Conservation (phyloP, 257 asterid species). For the Datura wrightii region DNA sequence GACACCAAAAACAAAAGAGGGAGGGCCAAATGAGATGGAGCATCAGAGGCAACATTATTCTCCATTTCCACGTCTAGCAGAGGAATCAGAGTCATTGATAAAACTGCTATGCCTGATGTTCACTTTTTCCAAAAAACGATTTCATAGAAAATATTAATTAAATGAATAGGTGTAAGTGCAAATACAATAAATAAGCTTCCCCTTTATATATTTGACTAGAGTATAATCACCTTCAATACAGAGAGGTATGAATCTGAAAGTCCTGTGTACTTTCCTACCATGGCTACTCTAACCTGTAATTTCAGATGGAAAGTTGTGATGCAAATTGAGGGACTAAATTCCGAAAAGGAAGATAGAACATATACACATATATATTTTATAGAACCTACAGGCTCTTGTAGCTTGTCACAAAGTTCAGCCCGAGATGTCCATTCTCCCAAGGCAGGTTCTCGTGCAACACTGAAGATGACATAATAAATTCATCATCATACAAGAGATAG, state of each 20-base stretch:
- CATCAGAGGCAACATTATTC: conserved; percentile 1
- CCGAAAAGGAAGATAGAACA: conserved; percentile 21
- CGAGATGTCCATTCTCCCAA: conserved; percentile 83
- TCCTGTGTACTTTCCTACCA: conserved; percentile 60
- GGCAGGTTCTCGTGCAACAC: conserved; percentile 66
- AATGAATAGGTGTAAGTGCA: conserved; percentile 1
- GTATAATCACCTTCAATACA: conserved; percentile 49
- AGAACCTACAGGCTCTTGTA: conserved; percentile 74
- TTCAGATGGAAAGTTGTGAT: conserved; percentile 22
- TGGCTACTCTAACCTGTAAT: conserved; percentile 54
- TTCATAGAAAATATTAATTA: not conserved
- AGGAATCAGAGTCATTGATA: not conserved
- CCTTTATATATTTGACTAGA: not conserved
- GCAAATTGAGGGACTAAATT: not conserved
- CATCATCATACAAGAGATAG: conserved; percentile 12
- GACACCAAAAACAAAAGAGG: not conserved
- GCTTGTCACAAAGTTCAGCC: conserved; percentile 71
- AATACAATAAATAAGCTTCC: conserved; percentile 1
- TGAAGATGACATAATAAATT: conserved; percentile 37
- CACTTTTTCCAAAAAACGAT: not conserved
- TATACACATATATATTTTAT: not conserved
- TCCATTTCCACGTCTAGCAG: not conserved
- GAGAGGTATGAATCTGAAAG: conserved; percentile 56
- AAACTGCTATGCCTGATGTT: conserved; percentile 1
- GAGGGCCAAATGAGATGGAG: conserved; percentile 7